These are phyloP conservation scores for Candida tallmaniae DNA, from an alignment of 805 yeast species.

Conservation along the genomic window DNA sequence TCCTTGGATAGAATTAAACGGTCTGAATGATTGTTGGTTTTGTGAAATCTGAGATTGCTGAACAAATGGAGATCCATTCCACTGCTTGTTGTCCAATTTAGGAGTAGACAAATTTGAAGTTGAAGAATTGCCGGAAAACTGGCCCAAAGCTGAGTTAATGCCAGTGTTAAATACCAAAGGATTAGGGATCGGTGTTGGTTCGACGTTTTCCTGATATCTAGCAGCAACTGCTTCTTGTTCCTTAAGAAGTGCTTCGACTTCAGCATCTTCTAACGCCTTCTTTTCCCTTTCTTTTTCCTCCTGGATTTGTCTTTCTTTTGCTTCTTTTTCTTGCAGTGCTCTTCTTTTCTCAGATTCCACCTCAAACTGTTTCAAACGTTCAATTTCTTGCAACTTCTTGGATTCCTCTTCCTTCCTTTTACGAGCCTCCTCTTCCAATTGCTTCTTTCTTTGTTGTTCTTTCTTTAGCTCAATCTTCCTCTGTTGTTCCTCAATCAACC, in stretches of 20 bases:
- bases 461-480: slow-evolving; percentile 27
- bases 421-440: slow-evolving; percentile 21
- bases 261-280: slow-evolving; percentile 4
- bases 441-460: slow-evolving; percentile 19
- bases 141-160: no score
- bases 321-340: slow-evolving; percentile 6
- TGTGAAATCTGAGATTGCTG: not conserved
- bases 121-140: no score
- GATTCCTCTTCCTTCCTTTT: slow-evolving; percentile 19
- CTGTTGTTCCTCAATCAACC: slow-evolving; percentile 32
- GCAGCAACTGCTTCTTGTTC: slow-evolving; percentile 7
- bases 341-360: slow-evolving; percentile 8
- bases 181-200: not conserved
- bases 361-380: slow-evolving; percentile 19
- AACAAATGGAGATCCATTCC: slow-evolving; percentile 3
- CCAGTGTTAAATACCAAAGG: slow-evolving; percentile 1
- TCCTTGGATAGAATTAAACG: slow-evolving; percentile 1
- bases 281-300: slow-evolving; percentile 11
- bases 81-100: slow-evolving; percentile 4
- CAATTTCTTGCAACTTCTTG: slow-evolving; percentile 22
- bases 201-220: slow-evolving; percentile 1
- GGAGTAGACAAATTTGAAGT: slow-evolving; percentile 4
- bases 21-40: slow-evolving; percentile 2
- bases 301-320: slow-evolving; percentile 8
- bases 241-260: slow-evolving; percentile 7